phyloP scores from a whole-genome alignment of 179 eudicot species.

The Carnegiea gigantea region DNA sequence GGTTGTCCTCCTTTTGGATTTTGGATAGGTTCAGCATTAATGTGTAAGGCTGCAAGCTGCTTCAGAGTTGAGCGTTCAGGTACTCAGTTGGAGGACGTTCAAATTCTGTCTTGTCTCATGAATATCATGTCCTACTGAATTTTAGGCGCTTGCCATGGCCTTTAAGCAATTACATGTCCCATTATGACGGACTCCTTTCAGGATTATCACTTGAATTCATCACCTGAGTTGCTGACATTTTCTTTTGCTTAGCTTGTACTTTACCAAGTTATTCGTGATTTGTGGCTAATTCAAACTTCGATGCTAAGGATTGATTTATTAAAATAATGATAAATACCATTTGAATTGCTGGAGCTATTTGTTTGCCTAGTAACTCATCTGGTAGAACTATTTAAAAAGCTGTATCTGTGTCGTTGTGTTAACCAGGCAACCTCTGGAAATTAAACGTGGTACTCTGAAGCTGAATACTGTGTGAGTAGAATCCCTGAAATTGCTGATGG shows the following conservation, averaged over 20 bases:
- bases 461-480: conserved; percentile 27
- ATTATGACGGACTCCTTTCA: neutral
- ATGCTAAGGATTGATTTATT: neutral
- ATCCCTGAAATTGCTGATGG: conserved; percentile 23
- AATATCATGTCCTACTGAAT: neutral
- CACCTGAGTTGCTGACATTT: neutral
- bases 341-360: neutral
- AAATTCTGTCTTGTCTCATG: neutral
- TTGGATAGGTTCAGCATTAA: neutral
- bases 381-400: conserved; percentile 22
- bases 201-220: neutral
- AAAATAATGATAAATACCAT: neutral
- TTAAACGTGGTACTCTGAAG: conserved; percentile 32
- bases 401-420: conserved; percentile 13
- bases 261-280: neutral
- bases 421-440: conserved; percentile 33
- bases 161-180: no score
- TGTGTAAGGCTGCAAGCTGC: neutral
- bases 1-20: neutral
- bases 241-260: neutral
- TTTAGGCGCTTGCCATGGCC: no score
- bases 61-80: neutral
- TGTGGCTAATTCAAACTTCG: neutral
- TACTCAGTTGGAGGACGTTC: neutral
- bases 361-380: conserved; percentile 9